Percentiles rank a stretch among this genome's conserved stretches.
These are phyloP conservation scores for Neofusicoccum ribis DNA, from an alignment of 2,329 filamentous ascomycete genomes.

Conservation along the genomic window DNA sequence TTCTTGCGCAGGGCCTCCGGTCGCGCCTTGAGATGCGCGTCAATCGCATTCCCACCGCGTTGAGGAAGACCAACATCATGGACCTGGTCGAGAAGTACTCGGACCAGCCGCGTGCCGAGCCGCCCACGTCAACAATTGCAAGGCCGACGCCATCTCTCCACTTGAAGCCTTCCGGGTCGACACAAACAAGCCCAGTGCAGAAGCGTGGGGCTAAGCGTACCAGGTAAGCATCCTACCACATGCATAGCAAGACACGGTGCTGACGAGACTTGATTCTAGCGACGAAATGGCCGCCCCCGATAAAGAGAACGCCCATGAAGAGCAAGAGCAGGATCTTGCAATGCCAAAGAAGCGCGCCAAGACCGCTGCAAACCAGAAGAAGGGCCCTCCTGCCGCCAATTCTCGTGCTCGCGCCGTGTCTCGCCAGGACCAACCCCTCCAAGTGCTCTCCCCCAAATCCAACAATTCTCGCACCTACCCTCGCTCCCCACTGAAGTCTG, in stretches of 20 bases:
- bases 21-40: slow-evolving; percentile 89
- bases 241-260: not conserved
- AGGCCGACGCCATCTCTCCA: not conserved
- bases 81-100: slow-evolving; percentile 66
- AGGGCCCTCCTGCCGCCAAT: slow-evolving; percentile 28
- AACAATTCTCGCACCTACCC: slow-evolving; percentile 72
- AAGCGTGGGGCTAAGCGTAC: slow-evolving; percentile 15
- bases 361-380: slow-evolving; percentile 24
- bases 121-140: slow-evolving; percentile 10
- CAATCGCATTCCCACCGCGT: slow-evolving; percentile 80
- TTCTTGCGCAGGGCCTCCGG: slow-evolving; percentile 82
- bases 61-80: slow-evolving; percentile 79
- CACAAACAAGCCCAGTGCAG: slow-evolving; percentile 17
- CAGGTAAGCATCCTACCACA: not conserved
- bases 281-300: slow-evolving; percentile 11
- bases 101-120: slow-evolving; percentile 26
- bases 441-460: slow-evolving; percentile 79
- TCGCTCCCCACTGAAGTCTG: slow-evolving; percentile 52
- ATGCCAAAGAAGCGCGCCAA: slow-evolving; percentile 68
- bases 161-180: not conserved
- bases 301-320: slow-evolving; percentile 65
- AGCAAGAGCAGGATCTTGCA: slow-evolving; percentile 61
- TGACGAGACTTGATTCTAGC: not conserved
- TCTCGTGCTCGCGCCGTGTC: slow-evolving; percentile 32
- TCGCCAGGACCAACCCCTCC: slow-evolving; percentile 44